Evolutionary conservation across 768 basidiomycete genomes (phyloP), one percentile per base, ranked within the genome.

Genomic region (Cystofilobasidium bisporidii): DNA sequence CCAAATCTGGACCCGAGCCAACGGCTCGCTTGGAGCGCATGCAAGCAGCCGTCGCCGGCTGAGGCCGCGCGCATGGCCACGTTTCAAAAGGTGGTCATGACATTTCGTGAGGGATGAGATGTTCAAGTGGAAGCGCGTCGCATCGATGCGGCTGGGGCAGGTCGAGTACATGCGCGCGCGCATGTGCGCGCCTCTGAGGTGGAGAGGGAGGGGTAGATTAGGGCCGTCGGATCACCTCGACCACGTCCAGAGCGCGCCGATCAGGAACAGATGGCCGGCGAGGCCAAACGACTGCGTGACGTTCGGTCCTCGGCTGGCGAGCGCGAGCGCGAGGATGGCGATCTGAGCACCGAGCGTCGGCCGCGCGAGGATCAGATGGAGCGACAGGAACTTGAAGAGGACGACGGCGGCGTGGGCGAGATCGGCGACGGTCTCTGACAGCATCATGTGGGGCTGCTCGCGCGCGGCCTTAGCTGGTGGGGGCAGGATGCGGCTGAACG

Each of bases 311-410:
- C 28, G 14, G 24, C 53, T 43, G 30, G 26, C 55, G 24, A 64
- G 40, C 50, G 63, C 55, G 17, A 43, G 24, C 10, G 53, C 28
- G 17, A 64, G 63, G 24, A 57, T 48, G 3, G 63, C 63, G 22
- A 64, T 0, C 40, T 64, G 63, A 20, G 55, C 28, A 9, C 24
- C 10, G 50, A 64, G 22, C 20, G 43, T 32, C 18, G 63, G 61
- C 47, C 32, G 17, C 9, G 63, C 30, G 20, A 40, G 22, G 55
- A 57, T 38, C 10, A 18, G 0, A 55, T 55, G 41, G 11, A 64
- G 17, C 26, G 63, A 56, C 24, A 64, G 53, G 55, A 64, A 64
- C 28, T 64, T 64, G 5, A 32, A 2, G 28, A 64, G 40, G 26
- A 64, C 22, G 40, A 56, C 10, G 40, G 55, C 26, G 24, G 63